Conservation (phyloP, 805 yeast genomes). For the Diddensiella santjacobensis region DNA sequence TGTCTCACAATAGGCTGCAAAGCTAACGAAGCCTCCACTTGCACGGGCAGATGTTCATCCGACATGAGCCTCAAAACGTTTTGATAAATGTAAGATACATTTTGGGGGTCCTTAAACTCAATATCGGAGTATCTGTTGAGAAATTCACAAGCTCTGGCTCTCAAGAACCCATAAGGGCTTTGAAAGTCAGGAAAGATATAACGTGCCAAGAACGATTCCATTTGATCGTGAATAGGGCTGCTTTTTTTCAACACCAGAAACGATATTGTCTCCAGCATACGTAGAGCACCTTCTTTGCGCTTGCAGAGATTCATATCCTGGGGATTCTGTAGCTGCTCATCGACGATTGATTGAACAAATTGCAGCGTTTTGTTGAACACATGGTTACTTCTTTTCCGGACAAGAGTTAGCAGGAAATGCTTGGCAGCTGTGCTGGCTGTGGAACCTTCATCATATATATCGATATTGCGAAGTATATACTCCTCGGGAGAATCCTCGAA, state of each 20-base stretch:
- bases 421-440: slow-evolving; percentile 81
- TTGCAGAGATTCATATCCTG: slow-evolving; percentile 43
- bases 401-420: slow-evolving; percentile 66
- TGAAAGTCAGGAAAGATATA: slow-evolving; percentile 70
- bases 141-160: slow-evolving; percentile 53
- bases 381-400: slow-evolving; percentile 52
- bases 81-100: slow-evolving; percentile 51
- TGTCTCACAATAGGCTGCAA: slow-evolving; percentile 71
- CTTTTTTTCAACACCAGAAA: slow-evolving; percentile 48
- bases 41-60: slow-evolving; percentile 63
- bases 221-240: slow-evolving; percentile 56
- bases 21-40: slow-evolving; percentile 79
- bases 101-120: slow-evolving; percentile 59
- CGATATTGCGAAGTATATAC: slow-evolving; percentile 71
- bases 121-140: slow-evolving; percentile 59
- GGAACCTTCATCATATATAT: slow-evolving; percentile 52
- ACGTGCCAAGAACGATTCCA: slow-evolving; percentile 63
- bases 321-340: slow-evolving; percentile 34
- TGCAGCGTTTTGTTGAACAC: slow-evolving; percentile 39
- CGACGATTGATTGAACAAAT: slow-evolving; percentile 52
- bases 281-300: slow-evolving; percentile 72
- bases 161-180: slow-evolving; percentile 59
- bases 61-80: slow-evolving; percentile 35
- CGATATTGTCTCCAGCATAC: slow-evolving; percentile 72
- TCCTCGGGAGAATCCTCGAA: slow-evolving; percentile 88